A percentile compares a stretch with the other conserved stretches of the same genome.
These are phyloP conservation scores for Thermoascus crustaceus DNA, from an alignment of 2,329 filamentous ascomycete species.

Conservation along the genomic window DNA sequence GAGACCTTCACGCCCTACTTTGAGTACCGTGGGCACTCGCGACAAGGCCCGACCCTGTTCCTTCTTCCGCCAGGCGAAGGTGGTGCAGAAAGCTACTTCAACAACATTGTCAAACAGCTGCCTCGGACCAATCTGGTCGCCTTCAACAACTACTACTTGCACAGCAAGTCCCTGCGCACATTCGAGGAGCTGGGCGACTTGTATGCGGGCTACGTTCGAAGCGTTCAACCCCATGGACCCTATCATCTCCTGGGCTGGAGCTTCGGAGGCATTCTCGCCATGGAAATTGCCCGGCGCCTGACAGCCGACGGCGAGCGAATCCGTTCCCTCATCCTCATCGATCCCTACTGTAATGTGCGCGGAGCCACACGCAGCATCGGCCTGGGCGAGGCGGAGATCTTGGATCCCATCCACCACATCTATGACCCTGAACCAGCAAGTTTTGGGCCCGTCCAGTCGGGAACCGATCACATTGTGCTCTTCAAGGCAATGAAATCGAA, in stretches of 20 bases:
- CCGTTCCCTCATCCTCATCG: not conserved
- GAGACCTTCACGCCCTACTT: slow-evolving; percentile 1
- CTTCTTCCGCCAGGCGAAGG: not conserved
- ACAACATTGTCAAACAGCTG: slow-evolving; percentile 1
- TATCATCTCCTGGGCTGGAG: slow-evolving; percentile 3
- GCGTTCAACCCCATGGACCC: not conserved
- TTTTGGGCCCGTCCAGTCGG: not conserved
- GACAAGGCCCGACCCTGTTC: not conserved
- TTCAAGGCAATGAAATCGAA: slow-evolving; percentile 1
- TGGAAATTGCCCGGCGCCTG: not conserved
- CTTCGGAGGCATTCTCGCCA: slow-evolving; percentile 1
- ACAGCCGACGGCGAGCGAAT: not conserved
- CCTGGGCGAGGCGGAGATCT: slow-evolving; percentile 1
- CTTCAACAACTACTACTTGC: slow-evolving; percentile 2
- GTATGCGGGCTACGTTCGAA: not conserved
- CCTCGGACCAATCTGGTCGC: slow-evolving; percentile 1
- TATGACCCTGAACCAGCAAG: not conserved
- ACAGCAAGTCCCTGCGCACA: not conserved
- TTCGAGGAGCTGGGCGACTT: not conserved
- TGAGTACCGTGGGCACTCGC: not conserved
- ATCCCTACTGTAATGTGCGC: not conserved
- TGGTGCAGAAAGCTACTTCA: slow-evolving; percentile 2
- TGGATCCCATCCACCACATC: slow-evolving; percentile 1
- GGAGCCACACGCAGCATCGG: not conserved
- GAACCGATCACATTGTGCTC: slow-evolving; percentile 1